These are phyloP conservation scores for Dioscorea cayenensis DNA, from an alignment of 116 monocot genomes.

Conservation along the genomic window DNA sequence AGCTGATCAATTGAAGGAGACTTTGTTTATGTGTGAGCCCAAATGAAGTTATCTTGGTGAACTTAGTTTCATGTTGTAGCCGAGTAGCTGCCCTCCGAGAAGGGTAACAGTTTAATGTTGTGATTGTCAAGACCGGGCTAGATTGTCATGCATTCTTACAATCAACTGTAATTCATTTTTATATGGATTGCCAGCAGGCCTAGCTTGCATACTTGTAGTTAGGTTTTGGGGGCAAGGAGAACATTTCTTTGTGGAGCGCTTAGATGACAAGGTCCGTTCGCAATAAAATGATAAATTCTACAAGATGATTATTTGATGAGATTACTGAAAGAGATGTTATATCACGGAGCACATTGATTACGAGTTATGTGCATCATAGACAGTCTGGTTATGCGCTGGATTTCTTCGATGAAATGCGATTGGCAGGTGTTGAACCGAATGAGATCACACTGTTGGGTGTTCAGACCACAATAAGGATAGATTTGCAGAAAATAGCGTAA, in stretches of 20 bases:
- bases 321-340: slow-evolving; percentile 63
- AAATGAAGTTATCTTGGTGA: slow-evolving; percentile 52
- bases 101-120: slow-evolving; percentile 49
- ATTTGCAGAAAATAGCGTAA: too few species aligned
- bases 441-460: slow-evolving; percentile 58
- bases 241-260: slow-evolving; percentile 64
- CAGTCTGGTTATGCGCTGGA: slow-evolving; percentile 21
- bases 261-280: slow-evolving; percentile 35
- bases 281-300: slow-evolving; percentile 26
- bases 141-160: slow-evolving; percentile 46
- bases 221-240: slow-evolving; percentile 10
- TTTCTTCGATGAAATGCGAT: slow-evolving; percentile 46
- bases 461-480: not conserved
- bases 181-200: slow-evolving; percentile 25
- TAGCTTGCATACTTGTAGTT: slow-evolving; percentile 44
- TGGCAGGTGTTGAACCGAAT: slow-evolving; percentile 26
- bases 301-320: slow-evolving; percentile 36
- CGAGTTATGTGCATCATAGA: slow-evolving; percentile 34
- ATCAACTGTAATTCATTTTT: slow-evolving; percentile 61
- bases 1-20: slow-evolving; percentile 23
- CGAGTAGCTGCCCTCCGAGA: slow-evolving; percentile 18
- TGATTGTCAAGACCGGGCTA: slow-evolving; percentile 39
- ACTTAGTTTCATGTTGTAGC: slow-evolving; percentile 38
- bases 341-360: slow-evolving; percentile 69
- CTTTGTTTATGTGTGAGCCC: slow-evolving; percentile 20